phyloP scores from a whole-genome alignment of 148 eudicot genomes.

The Silene conica region DNA sequence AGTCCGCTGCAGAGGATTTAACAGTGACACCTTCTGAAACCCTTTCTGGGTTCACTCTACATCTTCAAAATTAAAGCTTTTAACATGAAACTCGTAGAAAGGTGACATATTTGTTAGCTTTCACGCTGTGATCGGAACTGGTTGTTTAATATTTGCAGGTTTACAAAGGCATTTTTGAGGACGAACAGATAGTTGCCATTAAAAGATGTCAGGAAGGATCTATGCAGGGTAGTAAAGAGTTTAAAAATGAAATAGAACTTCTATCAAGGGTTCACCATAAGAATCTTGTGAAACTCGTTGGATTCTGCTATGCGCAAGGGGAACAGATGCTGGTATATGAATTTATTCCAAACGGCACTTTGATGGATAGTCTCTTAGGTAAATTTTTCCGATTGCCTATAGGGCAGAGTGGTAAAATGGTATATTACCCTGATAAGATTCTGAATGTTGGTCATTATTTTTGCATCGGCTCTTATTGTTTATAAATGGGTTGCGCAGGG shows the following conservation, averaged over 20 bases:
- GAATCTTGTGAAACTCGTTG: constrained; percentile 71
- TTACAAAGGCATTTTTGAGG: constrained; percentile 56
- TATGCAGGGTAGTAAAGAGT: constrained; percentile 67
- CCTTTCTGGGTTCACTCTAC: neutral
- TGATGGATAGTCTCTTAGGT: constrained; percentile 74
- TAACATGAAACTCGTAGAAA: neutral
- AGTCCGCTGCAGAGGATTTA: too few relatives aligned
- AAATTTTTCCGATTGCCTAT: constrained; percentile 5
- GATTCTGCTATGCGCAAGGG: constrained; percentile 69
- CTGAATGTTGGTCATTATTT: neutral
- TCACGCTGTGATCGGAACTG: neutral
- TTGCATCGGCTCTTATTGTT: neutral
- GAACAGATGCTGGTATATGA: constrained; percentile 85
- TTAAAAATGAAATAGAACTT: constrained; percentile 84
- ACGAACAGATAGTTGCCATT: constrained; percentile 55
- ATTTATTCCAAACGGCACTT: constrained; percentile 65
- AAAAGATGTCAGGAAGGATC: constrained; percentile 77
- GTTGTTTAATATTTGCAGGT: constrained; percentile 35
- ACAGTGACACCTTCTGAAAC: neutral
- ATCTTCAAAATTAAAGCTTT: neutral
- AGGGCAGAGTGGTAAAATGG: neutral
- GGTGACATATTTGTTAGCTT: neutral
- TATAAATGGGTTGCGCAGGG: constrained; percentile 29
- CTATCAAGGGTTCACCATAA: constrained; percentile 88
- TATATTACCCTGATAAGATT: neutral